Conservation (phyloP, 1,284 basidiomycete species). For the Cryptococcus sp. region DNA sequence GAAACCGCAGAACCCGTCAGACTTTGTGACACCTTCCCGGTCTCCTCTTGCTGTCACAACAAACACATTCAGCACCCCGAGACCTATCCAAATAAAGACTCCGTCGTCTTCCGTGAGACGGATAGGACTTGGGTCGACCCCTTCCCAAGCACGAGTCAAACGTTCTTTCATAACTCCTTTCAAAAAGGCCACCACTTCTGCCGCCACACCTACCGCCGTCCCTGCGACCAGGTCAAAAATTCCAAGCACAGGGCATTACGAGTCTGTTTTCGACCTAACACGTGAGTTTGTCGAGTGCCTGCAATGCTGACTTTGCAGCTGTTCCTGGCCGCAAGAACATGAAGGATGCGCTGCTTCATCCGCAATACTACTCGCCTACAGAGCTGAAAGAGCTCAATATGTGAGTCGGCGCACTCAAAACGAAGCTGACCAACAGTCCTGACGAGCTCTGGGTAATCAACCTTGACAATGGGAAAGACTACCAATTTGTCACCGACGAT, state of each 20-base stretch:
- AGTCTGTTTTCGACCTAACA: constrained; percentile 45
- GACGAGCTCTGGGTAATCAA: constrained; percentile 64
- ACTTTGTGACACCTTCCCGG: constrained; percentile 19
- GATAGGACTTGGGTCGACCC: constrained; percentile 45
- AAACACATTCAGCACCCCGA: constrained; percentile 28
- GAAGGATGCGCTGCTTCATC: constrained; percentile 54
- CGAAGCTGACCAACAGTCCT: constrained; percentile 33
- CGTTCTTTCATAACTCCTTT: constrained; percentile 49
- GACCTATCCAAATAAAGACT: constrained; percentile 33
- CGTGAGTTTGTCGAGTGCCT: constrained; percentile 27
- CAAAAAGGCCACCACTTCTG: constrained; percentile 23
- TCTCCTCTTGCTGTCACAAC: constrained; percentile 31
- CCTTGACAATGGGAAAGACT: constrained; percentile 63
- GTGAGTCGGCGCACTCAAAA: constrained; percentile 55
- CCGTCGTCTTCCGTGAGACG: constrained; percentile 35
- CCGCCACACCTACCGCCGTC: background rate
- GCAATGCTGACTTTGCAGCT: constrained; percentile 17
- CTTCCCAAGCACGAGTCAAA: constrained; percentile 19
- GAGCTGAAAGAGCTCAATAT: constrained; percentile 65
- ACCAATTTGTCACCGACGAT: constrained; percentile 61
- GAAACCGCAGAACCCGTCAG: constrained; percentile 1
- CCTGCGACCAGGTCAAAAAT: background rate
- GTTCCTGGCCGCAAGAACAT: constrained; percentile 28
- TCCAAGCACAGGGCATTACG: background rate
- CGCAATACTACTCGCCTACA: constrained; percentile 59